Percentiles rank a stretch among this genome's conserved stretches.
Conservation (phyloP, 768 basidiomycete genomes). For the Inosperma sp. region DNA sequence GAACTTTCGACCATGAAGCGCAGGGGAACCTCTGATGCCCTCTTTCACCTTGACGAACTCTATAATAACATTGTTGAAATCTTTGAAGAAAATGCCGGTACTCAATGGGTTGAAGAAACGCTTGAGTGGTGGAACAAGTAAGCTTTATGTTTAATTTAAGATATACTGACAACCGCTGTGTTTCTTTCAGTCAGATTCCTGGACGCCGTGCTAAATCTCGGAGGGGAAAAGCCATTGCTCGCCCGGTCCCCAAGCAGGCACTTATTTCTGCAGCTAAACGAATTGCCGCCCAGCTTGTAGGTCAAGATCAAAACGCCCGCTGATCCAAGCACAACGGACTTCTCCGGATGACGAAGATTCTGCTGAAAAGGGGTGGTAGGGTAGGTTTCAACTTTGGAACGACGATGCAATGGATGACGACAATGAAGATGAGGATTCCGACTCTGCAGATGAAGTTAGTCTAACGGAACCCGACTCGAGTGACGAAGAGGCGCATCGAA, state of each 20-base stretch:
- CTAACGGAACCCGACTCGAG: not conserved
- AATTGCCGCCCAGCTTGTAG: not conserved
- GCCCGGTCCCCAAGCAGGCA: not conserved
- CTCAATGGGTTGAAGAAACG: not conserved
- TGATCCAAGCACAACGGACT: not conserved
- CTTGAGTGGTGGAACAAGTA: not conserved
- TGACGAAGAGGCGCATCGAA: not conserved
- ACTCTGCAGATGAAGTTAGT: not conserved
- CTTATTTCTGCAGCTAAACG: not conserved
- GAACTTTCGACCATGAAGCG: not conserved
- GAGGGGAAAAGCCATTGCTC: not conserved
- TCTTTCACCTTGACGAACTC: not conserved
- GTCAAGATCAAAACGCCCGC: not conserved
- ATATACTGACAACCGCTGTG: not conserved
- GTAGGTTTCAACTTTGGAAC: too few relatives aligned
- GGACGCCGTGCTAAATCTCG: not conserved
- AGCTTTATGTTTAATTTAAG: not conserved
- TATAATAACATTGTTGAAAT: not conserved
- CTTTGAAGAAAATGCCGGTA: not conserved
- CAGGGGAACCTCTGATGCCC: not conserved
- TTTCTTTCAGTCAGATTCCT: not conserved
- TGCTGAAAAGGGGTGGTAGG: too few relatives aligned
- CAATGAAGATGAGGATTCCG: too few relatives aligned
- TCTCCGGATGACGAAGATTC: not conserved
- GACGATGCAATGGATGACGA: too few relatives aligned